Base-by-base conservation (phyloP, 768 basidiomycete genomes). In the Tulasnella sp. region DNA sequence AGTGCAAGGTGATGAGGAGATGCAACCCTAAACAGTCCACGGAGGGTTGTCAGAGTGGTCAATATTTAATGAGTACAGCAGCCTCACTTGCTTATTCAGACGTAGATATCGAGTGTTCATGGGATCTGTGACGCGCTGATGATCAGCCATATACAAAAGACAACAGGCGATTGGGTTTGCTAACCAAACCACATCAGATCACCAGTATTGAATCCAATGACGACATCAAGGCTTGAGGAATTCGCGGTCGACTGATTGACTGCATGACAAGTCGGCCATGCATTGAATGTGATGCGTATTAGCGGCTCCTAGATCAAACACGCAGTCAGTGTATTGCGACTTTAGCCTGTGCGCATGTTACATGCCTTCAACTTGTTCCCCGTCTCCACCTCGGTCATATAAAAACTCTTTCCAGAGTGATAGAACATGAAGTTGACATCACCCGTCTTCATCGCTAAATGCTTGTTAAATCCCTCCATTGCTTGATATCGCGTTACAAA, bases 181-280 rank as follows among this genome's bases (percentile, higher is more conserved):
- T 63, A 63, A 87, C 93, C 93, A 57, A 98, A 76, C 96, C 96
- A 98, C 50, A 98, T 73, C 38, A 99, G 74, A 72, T 99, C 96
- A n/a, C 96, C 96, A 0, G 92, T 88, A 62, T 75, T 78, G 68
- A 96, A 97, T 4, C 94, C 96, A 65, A 97, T 85, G 60, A 97
- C 79, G 4, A 96, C 76, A 66, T 97, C 93, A 31, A 97, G 71
- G 45, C 82, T 80, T 43, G 91, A 84, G 10, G 84, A 73, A 2
- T 82, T 84, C 5, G 87, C 82, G 1, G 93, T 96, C 1, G 79
- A 70, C 4, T 75, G 69, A 64, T 96, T 94, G 29, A 94, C 82
- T 66, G 91, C 85, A 69, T 94, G 90, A 68, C 92, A 93, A 1
- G 93, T 96, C 3, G 91, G 92, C 65, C 85, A 79, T 12, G 84